phyloP scores from a whole-genome alignment of 2,329 filamentous ascomycete genomes.

The Cercospora berteroae region DNA sequence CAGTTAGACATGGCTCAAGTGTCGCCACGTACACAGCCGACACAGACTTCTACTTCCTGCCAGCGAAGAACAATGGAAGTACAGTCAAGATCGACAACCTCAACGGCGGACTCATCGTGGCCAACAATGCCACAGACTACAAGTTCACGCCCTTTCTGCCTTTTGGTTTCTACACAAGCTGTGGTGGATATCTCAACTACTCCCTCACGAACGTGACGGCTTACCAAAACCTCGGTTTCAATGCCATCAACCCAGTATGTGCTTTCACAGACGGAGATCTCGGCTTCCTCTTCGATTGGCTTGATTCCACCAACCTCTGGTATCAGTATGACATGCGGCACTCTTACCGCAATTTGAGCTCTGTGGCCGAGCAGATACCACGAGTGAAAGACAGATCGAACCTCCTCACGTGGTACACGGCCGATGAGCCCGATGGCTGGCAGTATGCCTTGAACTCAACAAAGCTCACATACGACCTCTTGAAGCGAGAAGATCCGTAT shows the following conservation, averaged over 20 bases:
- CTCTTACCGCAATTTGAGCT: slow-evolving; percentile 42
- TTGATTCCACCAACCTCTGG: slow-evolving; percentile 45
- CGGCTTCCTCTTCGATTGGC: slow-evolving; percentile 42
- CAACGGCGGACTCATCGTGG: slow-evolving; percentile 47
- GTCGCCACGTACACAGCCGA: slow-evolving; percentile 39
- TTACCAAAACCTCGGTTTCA: slow-evolving; percentile 48
- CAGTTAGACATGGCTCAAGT: slow-evolving; percentile 12
- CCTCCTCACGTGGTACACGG: slow-evolving; percentile 51
- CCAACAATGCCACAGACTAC: slow-evolving; percentile 36
- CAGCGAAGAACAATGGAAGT: slow-evolving; percentile 45
- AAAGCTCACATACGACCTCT: slow-evolving; percentile 43
- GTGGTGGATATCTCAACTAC: slow-evolving; percentile 36
- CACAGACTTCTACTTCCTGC: slow-evolving; percentile 44
- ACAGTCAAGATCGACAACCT: slow-evolving; percentile 50
- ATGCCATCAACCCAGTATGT: slow-evolving; percentile 47
- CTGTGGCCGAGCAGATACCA: slow-evolving; percentile 41
- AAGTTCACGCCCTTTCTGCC: slow-evolving; percentile 46
- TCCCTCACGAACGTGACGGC: slow-evolving; percentile 40
- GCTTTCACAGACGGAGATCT: slow-evolving; percentile 45
- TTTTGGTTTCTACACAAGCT: slow-evolving; percentile 48
- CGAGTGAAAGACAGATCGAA: slow-evolving; percentile 37
- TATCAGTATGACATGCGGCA: slow-evolving; percentile 51
- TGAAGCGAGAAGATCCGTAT: slow-evolving; percentile 57
- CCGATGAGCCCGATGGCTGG: slow-evolving; percentile 57
- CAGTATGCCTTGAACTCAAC: slow-evolving; percentile 55